Evolutionary conservation across 768 basidiomycete genomes (phyloP).

Genomic region (Epithele typhae): DNA sequence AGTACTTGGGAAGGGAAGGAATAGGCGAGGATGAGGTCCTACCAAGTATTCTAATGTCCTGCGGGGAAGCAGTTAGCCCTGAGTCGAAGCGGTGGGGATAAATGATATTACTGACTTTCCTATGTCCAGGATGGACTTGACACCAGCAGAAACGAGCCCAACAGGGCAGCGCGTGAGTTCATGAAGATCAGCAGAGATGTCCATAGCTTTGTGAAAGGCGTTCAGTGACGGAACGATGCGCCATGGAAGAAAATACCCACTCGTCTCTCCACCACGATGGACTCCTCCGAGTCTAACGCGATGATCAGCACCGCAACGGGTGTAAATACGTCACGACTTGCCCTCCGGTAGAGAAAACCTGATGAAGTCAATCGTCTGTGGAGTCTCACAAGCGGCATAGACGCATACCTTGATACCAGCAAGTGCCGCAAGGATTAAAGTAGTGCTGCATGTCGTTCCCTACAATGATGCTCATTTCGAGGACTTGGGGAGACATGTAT

Average conservation of each 20-base stretch:
- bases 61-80: no score
- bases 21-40: no score
- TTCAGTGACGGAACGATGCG: neutral
- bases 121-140: constrained; percentile 94
- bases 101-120: constrained; percentile 44
- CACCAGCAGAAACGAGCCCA: constrained; percentile 88
- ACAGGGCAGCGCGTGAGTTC: constrained; percentile 89
- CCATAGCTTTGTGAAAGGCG: constrained; percentile 63
- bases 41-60: constrained; percentile 83
- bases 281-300: constrained; percentile 71
- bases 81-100: no score
- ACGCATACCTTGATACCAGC: constrained; percentile 77
- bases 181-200: constrained; percentile 90
- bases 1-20: no score
- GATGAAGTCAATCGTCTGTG: constrained; percentile 10
- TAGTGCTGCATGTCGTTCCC: constrained; percentile 75
- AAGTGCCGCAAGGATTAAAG: constrained; percentile 68
- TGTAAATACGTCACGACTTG: constrained; percentile 26
- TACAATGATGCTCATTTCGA: neutral
- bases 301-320: no score
- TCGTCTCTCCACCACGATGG: constrained; percentile 68
- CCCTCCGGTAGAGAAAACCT: constrained; percentile 95
- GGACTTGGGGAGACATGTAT: no score
- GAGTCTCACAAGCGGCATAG: neutral
- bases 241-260: constrained; percentile 28